These are phyloP conservation scores for Entophlyctis luteolus DNA, from an alignment of 192 early-diverging fungal species.

Conservation along the genomic window DNA sequence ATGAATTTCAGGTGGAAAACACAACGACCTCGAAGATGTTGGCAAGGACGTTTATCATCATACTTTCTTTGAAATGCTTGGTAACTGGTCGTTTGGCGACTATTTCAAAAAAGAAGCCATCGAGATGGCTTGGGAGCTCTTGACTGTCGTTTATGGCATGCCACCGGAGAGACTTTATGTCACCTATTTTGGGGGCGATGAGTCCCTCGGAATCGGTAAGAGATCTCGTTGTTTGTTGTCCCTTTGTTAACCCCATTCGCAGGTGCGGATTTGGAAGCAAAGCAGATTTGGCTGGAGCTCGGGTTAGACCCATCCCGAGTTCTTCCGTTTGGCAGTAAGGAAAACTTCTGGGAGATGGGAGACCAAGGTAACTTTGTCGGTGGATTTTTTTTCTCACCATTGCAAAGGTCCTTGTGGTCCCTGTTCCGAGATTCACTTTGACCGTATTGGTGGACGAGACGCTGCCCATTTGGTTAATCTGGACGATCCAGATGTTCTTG, in stretches of 20 bases:
- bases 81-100: constrained; percentile 99
- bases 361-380: constrained; percentile 42
- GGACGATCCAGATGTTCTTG: constrained; percentile 96
- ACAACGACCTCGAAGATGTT: constrained; percentile 98
- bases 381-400: background rate
- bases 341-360: constrained; percentile 88
- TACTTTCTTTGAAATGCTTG: constrained; percentile 99
- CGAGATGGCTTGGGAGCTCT: constrained; percentile 82
- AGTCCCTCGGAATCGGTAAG: constrained; percentile 62
- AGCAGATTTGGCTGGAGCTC: constrained; percentile 83
- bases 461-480: constrained; percentile 85
- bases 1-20: constrained; percentile 76
- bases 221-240: background rate
- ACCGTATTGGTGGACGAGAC: constrained; percentile 92
- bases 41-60: constrained; percentile 98
- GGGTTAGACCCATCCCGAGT: constrained; percentile 80
- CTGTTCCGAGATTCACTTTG: constrained; percentile 96
- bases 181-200: constrained; percentile 94
- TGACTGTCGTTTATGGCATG: constrained; percentile 80
- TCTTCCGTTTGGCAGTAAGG: constrained; percentile 83
- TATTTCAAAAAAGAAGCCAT: constrained; percentile 98
- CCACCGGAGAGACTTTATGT: constrained; percentile 88
- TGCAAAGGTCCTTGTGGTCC: constrained; percentile 88
- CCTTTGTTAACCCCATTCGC: background rate
- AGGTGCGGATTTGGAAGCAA: constrained; percentile 82